Evolutionary conservation across 139 green algal species (phyloP), one percentile per base, ranked within the genome.

Genomic region (Zygnema cylindricum): DNA sequence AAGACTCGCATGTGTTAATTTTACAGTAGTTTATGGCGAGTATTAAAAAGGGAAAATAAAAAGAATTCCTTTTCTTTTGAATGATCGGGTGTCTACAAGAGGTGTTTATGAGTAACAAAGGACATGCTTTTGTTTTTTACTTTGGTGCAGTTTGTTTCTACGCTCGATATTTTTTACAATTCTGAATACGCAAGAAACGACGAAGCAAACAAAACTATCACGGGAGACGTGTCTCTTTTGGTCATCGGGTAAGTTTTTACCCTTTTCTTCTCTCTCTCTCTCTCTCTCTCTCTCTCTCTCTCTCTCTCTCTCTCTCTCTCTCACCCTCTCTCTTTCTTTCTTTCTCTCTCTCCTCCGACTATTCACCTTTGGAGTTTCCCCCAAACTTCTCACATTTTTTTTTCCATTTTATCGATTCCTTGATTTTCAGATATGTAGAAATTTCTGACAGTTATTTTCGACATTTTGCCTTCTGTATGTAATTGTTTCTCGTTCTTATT

Each of bases 271-370:
- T 30, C 57, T 30, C 30, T 30, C 57, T 30, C 57, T 73, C 57
- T 73, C 57, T 73, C 57, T 73, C 57, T 73, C 57, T 73, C 57
- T 73, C 57, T 73, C 57, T 73, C 57, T 73, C 57, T 73, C 57
- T 73, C 57, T 73, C 57, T 73, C 57, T 73, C 57, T 35, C 25
- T 73, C 57, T 73, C 57, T 73, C 57, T 73, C 57, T n/a, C n/a
- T n/a, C n/a, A n/a, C n/a, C n/a, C n/a, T n/a, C n/a, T n/a, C n/a
- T n/a, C n/a, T n/a, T n/a, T 73, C 57, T 73, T 30, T 73, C 57
- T 73, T 30, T 73, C 57, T 73, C 57, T 73, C 57, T 73, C 57
- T 73, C 57, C 30, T 30, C 30, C 30, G 30, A 25, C 57, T 35
- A 25, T 73, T 25, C 30, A 73, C 25, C 30, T 73, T 73, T 73